phyloP scores from a whole-genome alignment of 2,329 filamentous ascomycete species.

The Phyllosticta citriasiana region DNA sequence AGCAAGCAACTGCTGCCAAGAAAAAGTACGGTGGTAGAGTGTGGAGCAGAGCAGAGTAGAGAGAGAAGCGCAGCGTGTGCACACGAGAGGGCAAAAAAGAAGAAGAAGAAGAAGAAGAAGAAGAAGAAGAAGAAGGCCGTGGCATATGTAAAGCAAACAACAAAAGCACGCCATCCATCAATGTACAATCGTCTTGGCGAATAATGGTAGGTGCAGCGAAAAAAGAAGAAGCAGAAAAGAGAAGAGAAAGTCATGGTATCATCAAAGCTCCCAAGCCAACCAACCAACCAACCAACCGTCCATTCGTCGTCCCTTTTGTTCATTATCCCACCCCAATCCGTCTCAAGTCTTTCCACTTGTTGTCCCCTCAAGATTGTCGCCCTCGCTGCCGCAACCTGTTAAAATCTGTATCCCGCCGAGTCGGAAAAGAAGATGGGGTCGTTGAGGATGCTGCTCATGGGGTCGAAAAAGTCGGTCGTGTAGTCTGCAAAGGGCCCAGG shows the following conservation, averaged over 20 bases:
- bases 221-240: background rate
- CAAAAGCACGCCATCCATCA: no score
- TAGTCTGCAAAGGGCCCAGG: conserved; percentile 5
- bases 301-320: background rate
- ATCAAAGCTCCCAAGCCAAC: background rate
- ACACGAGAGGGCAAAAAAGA: no score
- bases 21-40: no score
- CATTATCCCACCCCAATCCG: background rate
- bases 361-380: background rate
- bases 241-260: background rate
- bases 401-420: background rate
- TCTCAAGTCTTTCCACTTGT: background rate
- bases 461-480: conserved; percentile 11
- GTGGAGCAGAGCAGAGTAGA: no score
- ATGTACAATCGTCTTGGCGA: no score
- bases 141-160: no score
- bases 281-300: background rate
- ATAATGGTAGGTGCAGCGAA: background rate
- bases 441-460: conserved; percentile 11
- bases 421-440: conserved; percentile 8
- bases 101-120: no score
- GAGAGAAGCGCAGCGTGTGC: no score
- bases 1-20: no score
- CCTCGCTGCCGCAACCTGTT: background rate
- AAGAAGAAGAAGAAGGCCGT: no score